These are phyloP conservation scores for Epichloe sp. DNA, from an alignment of 2,329 filamentous ascomycete species.

Conservation along the genomic window DNA sequence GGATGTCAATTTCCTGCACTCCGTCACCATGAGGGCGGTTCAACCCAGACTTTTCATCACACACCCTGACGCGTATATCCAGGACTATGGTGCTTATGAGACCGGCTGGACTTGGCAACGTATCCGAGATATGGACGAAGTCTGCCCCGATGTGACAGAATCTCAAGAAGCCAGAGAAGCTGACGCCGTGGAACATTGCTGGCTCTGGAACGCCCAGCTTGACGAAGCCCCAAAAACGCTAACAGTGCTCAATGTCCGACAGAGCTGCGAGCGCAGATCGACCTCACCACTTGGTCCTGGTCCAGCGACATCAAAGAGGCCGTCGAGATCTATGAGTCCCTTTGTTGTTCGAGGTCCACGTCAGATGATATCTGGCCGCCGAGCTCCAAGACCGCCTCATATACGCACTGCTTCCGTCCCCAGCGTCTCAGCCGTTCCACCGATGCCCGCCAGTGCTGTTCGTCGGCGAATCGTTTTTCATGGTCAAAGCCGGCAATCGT, in stretches of 20 bases:
- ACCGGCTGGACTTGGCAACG: conserved; percentile 58
- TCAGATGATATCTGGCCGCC: conserved; percentile 25
- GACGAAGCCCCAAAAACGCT: conserved; percentile 41
- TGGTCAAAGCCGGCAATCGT: conserved; percentile 20
- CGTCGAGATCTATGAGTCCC: conserved; percentile 18
- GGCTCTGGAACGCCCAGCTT: conserved; percentile 52
- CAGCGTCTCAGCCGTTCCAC: conserved; percentile 21
- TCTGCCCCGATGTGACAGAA: conserved; percentile 33
- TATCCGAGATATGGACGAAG: conserved; percentile 47
- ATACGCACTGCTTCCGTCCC: conserved; percentile 42
- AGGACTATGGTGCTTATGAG: conserved; percentile 41
- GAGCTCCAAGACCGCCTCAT: conserved; percentile 31
- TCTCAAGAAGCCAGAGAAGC: conserved; percentile 42
- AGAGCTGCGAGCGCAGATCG: conserved; percentile 27
- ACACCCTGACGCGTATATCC: conserved; percentile 60
- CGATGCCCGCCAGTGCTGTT: conserved; percentile 22
- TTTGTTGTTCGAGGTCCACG: conserved; percentile 25
- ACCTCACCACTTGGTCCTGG: conserved; percentile 26
- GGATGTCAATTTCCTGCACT: conserved; percentile 57
- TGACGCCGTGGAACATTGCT: conserved; percentile 51
- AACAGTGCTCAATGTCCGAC: conserved; percentile 29
- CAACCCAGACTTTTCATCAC: conserved; percentile 62
- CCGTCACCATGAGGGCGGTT: conserved; percentile 60
- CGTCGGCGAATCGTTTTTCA: conserved; percentile 35
- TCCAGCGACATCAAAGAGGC: conserved; percentile 10